These are phyloP conservation scores for Pseudohalonectria lignicola DNA, from an alignment of 2,329 filamentous ascomycete species.

Conservation along the genomic window DNA sequence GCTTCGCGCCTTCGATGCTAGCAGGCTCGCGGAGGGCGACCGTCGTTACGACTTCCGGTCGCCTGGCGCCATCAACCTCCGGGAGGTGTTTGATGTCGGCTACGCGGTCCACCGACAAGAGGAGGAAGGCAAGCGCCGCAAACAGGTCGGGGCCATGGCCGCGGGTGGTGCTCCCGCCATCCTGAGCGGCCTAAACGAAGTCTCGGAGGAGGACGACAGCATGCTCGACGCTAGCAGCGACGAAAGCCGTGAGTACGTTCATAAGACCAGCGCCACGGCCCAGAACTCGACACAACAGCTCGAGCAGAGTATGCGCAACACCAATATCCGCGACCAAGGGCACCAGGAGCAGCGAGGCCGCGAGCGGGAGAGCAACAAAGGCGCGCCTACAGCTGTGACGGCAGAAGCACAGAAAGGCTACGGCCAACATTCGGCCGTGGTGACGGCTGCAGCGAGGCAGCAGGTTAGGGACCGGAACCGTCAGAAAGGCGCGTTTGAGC, in stretches of 20 bases:
- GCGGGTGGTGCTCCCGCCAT: conserved; percentile 45
- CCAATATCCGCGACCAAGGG: conserved; percentile 54
- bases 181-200: conserved; percentile 60
- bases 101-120: conserved; percentile 96
- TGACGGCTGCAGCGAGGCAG: conserved; percentile 73
- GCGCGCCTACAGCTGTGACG: conserved; percentile 10
- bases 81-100: conserved; percentile 96
- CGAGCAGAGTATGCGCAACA: conserved; percentile 78
- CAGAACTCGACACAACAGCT: conserved; percentile 48
- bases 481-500: conserved; percentile 77
- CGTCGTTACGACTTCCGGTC: conserved; percentile 87
- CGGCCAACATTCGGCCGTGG: conserved; percentile 75
- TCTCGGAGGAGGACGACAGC: conserved; percentile 12
- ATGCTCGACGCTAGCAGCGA: conserved; percentile 47
- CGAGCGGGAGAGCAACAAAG: conserved; percentile 24
- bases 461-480: conserved; percentile 58
- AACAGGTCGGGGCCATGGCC: conserved; percentile 66
- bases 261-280: conserved; percentile 26
- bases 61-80: conserved; percentile 85
- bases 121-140: conserved; percentile 85
- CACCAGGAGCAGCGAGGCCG: conserved; percentile 41
- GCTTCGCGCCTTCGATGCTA: conserved; percentile 47
- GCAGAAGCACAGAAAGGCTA: conserved; percentile 49
- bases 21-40: conserved; percentile 43
- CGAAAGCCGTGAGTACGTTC: conserved; percentile 33